Evolutionary conservation across 2,329 filamentous ascomycete genomes (phyloP), one percentile per base, ranked within the genome.

Genomic region (Aspergillus novoparasiticus): DNA sequence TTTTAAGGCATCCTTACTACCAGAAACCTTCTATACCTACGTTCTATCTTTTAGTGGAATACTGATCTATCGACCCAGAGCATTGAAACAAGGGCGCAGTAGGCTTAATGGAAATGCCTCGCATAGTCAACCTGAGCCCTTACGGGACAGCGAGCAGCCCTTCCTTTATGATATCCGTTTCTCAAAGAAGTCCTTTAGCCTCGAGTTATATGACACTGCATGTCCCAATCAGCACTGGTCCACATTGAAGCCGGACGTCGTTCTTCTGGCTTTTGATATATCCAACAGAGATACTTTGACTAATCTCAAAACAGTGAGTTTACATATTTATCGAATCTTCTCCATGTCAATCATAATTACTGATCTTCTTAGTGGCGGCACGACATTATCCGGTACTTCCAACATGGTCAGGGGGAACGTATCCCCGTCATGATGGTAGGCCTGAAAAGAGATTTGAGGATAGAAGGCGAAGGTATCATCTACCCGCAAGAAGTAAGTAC

Each of bases 261-360:
- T 88, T 16, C 80, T 89, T 26, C 76, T 89, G 34, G 86, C 86
- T 68, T 89, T 84, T 72, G 84, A 86, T 68, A 84, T 89, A 58
- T 81, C 83, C 5, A 81, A 82, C n/a, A 82, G 85, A 56, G 71
- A 74, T 2, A 84, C 82, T 0, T 75, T 89, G 12, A 69, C 75
- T 1, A 83, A 81, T 10, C 73, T 88, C 0, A 80, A 80, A 58
- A 75, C 66, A 11, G 77, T 77, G 65, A 63, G 71, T 65, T 36
- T 21, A 10, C 6, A 14, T 59, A 14, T 9, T 32, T 46, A 34
- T 55, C 56, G 46, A 60, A 45, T 12, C 21, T 14, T 19, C 6
- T 16, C 9, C 12, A n/a, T 50, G 32, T 12, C 21, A 45, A 26
- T 3, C 21, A 21, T n/a, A 34, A 3, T 43, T n/a, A 11, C 30